Evolutionary conservation across 2,329 filamentous ascomycete species (phyloP), one percentile per base, ranked within the genome.

Genomic region (Cladophialophora exuberans): DNA sequence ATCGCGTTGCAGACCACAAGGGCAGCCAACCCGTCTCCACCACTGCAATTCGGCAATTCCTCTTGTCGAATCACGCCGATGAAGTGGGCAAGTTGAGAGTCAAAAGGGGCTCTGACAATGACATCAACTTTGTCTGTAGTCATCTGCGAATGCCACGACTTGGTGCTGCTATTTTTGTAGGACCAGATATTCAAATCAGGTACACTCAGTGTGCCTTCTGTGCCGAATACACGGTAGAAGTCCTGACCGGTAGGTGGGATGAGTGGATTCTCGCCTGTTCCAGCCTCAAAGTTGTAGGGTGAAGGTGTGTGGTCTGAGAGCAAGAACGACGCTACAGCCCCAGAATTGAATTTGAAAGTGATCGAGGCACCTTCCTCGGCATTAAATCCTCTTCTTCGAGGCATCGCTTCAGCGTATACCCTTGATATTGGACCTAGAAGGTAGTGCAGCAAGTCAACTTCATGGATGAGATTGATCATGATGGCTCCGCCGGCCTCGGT

Each of bases 391-490:
- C 28, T 17, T 41, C 33, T 25, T 25, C 13, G 13, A 50, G 33
- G 7, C 49, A n/a, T n/a, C n/a, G n/a, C n/a, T n/a, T n/a, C n/a
- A n/a, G 17, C 35, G 38, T 18, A 42, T 39, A 2, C 48, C 23
- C 11, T 22, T 38, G 22, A 52, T 30, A 4, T 15, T 45, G 13
- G 38, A 20, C 43, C 54, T 20, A 54, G 26, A 10, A 57, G 42
- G 25, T 54, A 54, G 3, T 60, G 54, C 36, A 60, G 20, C 48
- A 60, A 7, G 45, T 57, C 54, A 13, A 56, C 31, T 6, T 57
- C 57, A 26, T 60, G 57, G 23, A 60, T 52, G 6, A 57, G 20
- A 38, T 60, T 57, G 11, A 43, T 57, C 26, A 44, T 36, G 22
- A 57, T 42, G 4, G 44, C 31, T 9, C 52, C 57, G 9, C 53